Percentiles rank a stretch among this genome's conserved stretches.
These are phyloP conservation scores for Raphanus hybrid DNA, from an alignment of 441 rosid species.

Conservation along the genomic window DNA sequence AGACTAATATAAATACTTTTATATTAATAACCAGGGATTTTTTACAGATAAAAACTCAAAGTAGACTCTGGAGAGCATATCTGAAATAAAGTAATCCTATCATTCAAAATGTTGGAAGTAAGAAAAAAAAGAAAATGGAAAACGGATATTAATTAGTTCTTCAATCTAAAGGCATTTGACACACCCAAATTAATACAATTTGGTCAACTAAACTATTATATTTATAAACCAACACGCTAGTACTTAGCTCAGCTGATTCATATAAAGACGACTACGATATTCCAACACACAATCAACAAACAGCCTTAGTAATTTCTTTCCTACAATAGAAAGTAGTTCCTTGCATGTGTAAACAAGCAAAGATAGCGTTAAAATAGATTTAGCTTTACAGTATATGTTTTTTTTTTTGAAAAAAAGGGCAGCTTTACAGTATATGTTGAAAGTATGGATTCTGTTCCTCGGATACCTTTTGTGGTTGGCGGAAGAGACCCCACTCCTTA, in stretches of 20 bases:
- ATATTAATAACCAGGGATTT: too few species aligned
- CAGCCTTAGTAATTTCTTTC: conserved; percentile 27
- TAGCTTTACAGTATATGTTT: not conserved
- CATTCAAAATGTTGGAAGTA: not conserved
- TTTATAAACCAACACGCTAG: not conserved
- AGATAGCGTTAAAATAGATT: not conserved
- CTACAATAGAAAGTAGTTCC: not conserved
- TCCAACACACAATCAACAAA: conserved; percentile 19
- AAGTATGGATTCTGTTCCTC: conserved; percentile 30
- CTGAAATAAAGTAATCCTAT: not conserved
- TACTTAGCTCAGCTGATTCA: conserved; percentile 23
- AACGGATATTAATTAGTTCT: not conserved
- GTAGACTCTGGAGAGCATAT: not conserved
- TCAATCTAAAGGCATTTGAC: conserved; percentile 4
- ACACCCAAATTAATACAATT: not conserved
- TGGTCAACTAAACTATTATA: conserved; percentile 4
- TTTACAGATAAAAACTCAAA: too few species aligned
- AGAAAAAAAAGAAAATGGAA: too few species aligned
- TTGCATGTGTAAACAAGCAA: not conserved
- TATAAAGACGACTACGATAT: conserved; percentile 26
- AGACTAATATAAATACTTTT: too few species aligned
- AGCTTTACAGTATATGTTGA: not conserved
- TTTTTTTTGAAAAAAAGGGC: too few species aligned
- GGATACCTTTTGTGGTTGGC: conserved; percentile 41
- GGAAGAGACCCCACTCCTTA: conserved; percentile 38